phyloP scores from a whole-genome alignment of 106 monocot species.

The Dendrobium nobile region DNA sequence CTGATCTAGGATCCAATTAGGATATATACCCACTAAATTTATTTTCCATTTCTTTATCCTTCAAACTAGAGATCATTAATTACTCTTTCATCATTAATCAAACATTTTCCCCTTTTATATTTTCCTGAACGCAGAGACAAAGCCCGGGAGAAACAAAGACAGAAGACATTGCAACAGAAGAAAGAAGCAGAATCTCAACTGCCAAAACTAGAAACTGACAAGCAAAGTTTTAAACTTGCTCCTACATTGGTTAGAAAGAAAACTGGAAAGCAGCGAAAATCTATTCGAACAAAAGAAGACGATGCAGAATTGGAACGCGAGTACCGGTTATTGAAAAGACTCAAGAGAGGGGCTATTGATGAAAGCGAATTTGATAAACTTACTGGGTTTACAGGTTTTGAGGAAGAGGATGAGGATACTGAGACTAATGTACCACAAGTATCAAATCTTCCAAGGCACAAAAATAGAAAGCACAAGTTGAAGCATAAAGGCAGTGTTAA shows the following conservation, averaged over 20 bases:
- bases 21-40: no score
- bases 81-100: no score
- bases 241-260: slow-evolving; percentile 42
- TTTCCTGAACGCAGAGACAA: slow-evolving; percentile 47
- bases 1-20: no score
- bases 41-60: no score
- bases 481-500: background rate
- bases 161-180: slow-evolving; percentile 42
- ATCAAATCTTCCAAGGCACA: background rate
- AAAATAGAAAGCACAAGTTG: background rate
- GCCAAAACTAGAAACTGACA: slow-evolving; percentile 29
- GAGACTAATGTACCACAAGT: background rate
- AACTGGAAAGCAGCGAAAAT: slow-evolving; percentile 74
- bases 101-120: background rate
- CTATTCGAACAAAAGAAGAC: slow-evolving; percentile 76
- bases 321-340: slow-evolving; percentile 81
- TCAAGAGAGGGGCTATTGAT: slow-evolving; percentile 76
- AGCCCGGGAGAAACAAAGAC: slow-evolving; percentile 76
- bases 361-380: slow-evolving; percentile 84
- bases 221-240: background rate
- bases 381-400: slow-evolving; percentile 36
- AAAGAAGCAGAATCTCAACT: slow-evolving; percentile 16
- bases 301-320: slow-evolving; percentile 71
- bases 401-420: slow-evolving; percentile 12
- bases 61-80: no score